phyloP scores from a whole-genome alignment of 345 rosid genomes.

The Citrus australasica region DNA sequence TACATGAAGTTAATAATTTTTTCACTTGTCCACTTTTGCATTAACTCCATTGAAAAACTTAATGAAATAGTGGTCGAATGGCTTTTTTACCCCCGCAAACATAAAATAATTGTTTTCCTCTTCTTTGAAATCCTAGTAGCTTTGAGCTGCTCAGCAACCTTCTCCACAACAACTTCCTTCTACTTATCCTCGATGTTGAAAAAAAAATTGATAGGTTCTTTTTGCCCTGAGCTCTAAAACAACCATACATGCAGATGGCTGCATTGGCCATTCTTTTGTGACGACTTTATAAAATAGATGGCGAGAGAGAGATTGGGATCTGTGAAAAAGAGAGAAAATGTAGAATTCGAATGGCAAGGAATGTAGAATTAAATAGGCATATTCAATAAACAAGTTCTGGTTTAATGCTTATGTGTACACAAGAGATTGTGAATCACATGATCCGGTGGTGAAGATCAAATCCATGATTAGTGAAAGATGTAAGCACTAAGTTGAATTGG shows the following conservation, averaged over 20 bases:
- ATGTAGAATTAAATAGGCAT: neutral
- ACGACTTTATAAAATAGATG: no score
- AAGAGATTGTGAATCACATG: neutral
- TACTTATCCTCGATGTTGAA: neutral
- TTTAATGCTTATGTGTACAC: neutral
- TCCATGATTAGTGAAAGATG: no score
- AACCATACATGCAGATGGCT: neutral
- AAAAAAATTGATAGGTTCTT: neutral
- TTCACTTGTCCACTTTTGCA: no score
- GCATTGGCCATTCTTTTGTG: neutral
- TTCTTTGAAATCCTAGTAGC: neutral
- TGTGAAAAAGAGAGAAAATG: no score
- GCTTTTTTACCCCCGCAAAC: no score
- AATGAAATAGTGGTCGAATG: no score
- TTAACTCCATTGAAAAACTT: no score
- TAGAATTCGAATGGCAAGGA: slow-evolving; percentile 2
- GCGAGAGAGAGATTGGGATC: no score
- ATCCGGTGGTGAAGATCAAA: neutral
- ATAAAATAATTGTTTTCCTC: no score
- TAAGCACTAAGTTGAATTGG: no score
- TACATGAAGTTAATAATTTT: no score
- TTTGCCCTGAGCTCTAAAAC: neutral
- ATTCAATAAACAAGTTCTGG: neutral
- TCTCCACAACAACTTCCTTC: neutral
- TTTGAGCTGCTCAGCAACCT: neutral